These are phyloP conservation scores for Aureobasidium sp. DNA, from an alignment of 2,329 filamentous ascomycete genomes.

Conservation along the genomic window DNA sequence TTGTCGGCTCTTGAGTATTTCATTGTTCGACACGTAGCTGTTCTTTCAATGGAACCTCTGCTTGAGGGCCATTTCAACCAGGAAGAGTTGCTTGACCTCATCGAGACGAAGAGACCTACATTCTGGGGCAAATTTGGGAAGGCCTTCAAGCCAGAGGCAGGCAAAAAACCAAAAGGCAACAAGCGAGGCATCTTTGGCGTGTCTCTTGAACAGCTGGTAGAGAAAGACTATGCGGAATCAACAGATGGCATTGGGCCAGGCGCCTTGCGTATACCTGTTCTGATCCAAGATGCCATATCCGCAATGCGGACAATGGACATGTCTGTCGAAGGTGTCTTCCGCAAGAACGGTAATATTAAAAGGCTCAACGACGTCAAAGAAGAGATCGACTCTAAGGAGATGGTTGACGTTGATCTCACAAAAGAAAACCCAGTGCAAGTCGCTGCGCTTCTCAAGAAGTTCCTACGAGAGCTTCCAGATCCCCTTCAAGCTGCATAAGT, in stretches of 20 bases:
- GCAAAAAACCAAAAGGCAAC: constrained; percentile 69
- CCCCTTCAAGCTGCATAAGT: constrained; percentile 87
- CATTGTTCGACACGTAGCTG: constrained; percentile 89
- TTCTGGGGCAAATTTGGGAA: constrained; percentile 99
- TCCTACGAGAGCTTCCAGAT: constrained; percentile 87
- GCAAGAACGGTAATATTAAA: constrained; percentile 98
- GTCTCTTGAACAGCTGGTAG: constrained; percentile 76
- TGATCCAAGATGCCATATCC: constrained; percentile 88
- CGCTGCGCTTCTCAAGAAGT: constrained; percentile 89
- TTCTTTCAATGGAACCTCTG: constrained; percentile 88
- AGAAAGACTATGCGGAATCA: constrained; percentile 93
- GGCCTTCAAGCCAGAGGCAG: constrained; percentile 50
- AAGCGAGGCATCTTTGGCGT: constrained; percentile 95
- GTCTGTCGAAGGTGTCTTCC: constrained; percentile 95
- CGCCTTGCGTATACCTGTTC: constrained; percentile 78
- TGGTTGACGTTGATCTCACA: constrained; percentile 75
- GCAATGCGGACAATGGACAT: constrained; percentile 99
- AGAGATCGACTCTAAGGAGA: constrained; percentile 75
- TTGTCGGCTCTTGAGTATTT: constrained; percentile 94
- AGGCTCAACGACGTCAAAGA: constrained; percentile 80
- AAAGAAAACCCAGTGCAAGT: constrained; percentile 89
- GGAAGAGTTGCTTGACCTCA: constrained; percentile 83
- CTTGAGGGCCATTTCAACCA: constrained; percentile 86
- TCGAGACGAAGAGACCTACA: constrained; percentile 85
- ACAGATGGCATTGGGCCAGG: constrained; percentile 93